Evolutionary conservation across 306 rosid species (phyloP), one percentile per base, ranked within the genome.

Genomic region (Trifolium repens): DNA sequence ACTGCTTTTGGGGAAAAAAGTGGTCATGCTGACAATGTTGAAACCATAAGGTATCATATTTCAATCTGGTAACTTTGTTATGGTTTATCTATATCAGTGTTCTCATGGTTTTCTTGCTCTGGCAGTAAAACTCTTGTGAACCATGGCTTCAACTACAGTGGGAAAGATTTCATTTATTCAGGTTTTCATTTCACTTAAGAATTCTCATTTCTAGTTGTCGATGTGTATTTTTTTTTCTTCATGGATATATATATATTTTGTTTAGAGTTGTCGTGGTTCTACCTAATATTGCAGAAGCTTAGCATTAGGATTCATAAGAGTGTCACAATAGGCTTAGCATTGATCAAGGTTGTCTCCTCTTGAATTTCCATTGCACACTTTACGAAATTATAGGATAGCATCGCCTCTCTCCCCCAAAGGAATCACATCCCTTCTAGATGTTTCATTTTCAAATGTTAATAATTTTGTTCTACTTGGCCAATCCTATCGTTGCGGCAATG

Each of bases 11-110:
- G 98, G 40, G 98, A 94, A 81, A 87, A 88, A 90, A 88, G 97
- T 82, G 98, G 98, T 70, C 98, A 94, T 84, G 98, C 98, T n/a
- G 96, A 94, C 86, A 94, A 84, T 74, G 98, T 94, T 82, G 97
- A 94, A 77, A 86, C 85, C 65, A 88, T 94, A 85, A 94, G 98
- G 98, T 93, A 73, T 78, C 65, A 42, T 14, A 67, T 39, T 52
- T 78, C 35, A 57, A 69, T 79, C 39, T 63, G 22, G 55, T 72
- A 4, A 3, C 50, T 11, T 12, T 72, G 73, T 16, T 54, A 47
- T 72, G 50, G 22, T 63, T 47, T 83, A 65, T 37, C 60, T 17
- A 1, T 61, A 26, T 72, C 54, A 16, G 27, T 22, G 61, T 40
- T 76, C 69, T 77, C 49, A 61, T 46, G 69, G 61, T 71, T 83